These are phyloP conservation scores for Aspergillus glaucus DNA, from an alignment of 2,329 filamentous ascomycete species.

Conservation along the genomic window DNA sequence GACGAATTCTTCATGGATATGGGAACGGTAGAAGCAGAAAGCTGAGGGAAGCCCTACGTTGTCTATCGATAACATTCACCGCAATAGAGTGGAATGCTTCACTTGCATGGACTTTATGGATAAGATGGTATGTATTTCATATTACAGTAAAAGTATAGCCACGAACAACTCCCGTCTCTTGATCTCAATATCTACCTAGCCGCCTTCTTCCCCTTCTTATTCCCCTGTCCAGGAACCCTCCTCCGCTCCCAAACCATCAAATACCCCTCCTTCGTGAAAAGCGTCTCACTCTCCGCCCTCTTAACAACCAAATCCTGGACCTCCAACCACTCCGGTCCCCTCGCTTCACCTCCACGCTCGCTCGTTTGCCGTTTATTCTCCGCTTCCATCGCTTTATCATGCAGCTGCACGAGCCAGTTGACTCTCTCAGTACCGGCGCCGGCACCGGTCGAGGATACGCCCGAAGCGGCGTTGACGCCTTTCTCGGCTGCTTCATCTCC, in stretches of 20 bases:
- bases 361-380: conserved; percentile 28
- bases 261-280: conserved; percentile 92
- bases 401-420: conserved; percentile 88
- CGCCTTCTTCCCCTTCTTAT: conserved; percentile 34
- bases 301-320: conserved; percentile 93
- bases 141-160: no score
- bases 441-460: conserved; percentile 51
- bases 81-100: neutral
- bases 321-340: conserved; percentile 76
- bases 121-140: no score
- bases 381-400: conserved; percentile 59
- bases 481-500: conserved; percentile 37
- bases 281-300: conserved; percentile 75
- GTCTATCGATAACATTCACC: no score
- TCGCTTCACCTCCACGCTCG: conserved; percentile 21
- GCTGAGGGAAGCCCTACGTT: no score
- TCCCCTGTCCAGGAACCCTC: conserved; percentile 38
- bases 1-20: no score
- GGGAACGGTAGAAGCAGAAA: no score
- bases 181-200: conserved; percentile 8
- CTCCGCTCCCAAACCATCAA: conserved; percentile 93
- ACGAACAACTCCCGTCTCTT: neutral
- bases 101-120: neutral
- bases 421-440: conserved; percentile 88
- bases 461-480: conserved; percentile 32